Evolutionary conservation across 2,329 filamentous ascomycete species (phyloP), one percentile per base, ranked within the genome.

Genomic region (Herpotrichia juniperi): DNA sequence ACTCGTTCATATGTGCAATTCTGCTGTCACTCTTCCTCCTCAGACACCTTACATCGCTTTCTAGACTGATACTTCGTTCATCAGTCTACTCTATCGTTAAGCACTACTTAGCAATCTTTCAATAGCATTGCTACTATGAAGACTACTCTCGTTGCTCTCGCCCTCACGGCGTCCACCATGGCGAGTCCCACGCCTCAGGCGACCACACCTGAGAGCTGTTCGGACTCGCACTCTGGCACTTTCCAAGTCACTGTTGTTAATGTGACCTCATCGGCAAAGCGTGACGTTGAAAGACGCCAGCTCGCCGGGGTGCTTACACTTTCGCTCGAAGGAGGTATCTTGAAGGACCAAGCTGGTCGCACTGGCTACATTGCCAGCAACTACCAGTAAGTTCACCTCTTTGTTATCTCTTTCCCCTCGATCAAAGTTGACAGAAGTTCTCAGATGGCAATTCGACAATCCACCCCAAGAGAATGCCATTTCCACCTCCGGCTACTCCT

Each of bases 351-450:
- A 34, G 71, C 86, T 56, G 81, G 79, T 43, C 87, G 91, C 56
- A 90, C 81, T 32, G 91, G 89, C 4, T 92, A 92, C 76, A 90
- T 96, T 63, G 90, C 88, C 12, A 78, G 83, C 72, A 94, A 93
- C 82, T 84, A 82, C 73, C 91, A 96, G 76, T 72, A 57, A 46
- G 67, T 53, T 42, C 50, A 22, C 16, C 22, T 30, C 19, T 25
- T 25, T 88, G 91, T 72, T 91, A 89, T 75, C 76, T 46, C 28
- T 10, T 6, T 42, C 17, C 26, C 9, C 19, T 5, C 25, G 11
- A 12, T 9, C 14, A 34, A 31, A 11, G 28, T 16, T 44, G 19
- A 34, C n/a, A 14, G 16, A 22, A 26, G 2, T 4, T 24, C 24
- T n/a, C 26, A 58, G 56, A 79, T 73, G 74, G 61, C 74, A 76